phyloP scores from a whole-genome alignment of 2,329 filamentous ascomycete species.

The Fusarium tupiense region DNA sequence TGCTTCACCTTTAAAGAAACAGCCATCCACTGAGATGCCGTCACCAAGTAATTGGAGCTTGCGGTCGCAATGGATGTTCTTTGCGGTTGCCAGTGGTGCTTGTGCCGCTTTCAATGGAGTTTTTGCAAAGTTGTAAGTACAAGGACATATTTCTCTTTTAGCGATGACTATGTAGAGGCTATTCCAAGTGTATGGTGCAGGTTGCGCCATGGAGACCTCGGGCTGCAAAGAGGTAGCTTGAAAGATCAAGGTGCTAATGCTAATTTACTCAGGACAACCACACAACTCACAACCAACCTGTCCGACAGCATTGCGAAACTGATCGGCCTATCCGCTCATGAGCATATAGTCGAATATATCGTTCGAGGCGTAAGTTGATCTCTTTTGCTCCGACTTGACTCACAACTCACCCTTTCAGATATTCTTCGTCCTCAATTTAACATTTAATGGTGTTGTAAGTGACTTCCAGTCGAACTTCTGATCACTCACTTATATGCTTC shows the following conservation, averaged over 20 bases:
- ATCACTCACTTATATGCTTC: not conserved
- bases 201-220: too few species aligned
- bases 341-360: constrained; percentile 57
- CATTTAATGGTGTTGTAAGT: constrained; percentile 76
- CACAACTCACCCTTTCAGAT: constrained; percentile 54
- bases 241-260: not conserved
- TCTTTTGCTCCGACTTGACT: not conserved
- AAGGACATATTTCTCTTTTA: not conserved
- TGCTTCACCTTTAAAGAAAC: not conserved
- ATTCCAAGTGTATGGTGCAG: not conserved
- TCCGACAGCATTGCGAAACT: constrained; percentile 56
- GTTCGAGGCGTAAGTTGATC: constrained; percentile 58
- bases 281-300: constrained; percentile 61
- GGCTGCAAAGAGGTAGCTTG: too few species aligned
- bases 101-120: constrained; percentile 85
- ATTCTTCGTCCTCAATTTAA: constrained; percentile 79
- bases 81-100: constrained; percentile 77
- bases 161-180: not conserved
- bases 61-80: constrained; percentile 68
- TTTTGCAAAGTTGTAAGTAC: constrained; percentile 80
- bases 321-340: constrained; percentile 54
- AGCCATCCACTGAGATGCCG: constrained; percentile 19
- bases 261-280: constrained; percentile 59
- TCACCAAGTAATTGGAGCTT: constrained; percentile 44
- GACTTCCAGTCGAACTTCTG: not conserved